phyloP scores from a whole-genome alignment of 495 filamentous ascomycete genomes.

The Penicillium egyptiacum region DNA sequence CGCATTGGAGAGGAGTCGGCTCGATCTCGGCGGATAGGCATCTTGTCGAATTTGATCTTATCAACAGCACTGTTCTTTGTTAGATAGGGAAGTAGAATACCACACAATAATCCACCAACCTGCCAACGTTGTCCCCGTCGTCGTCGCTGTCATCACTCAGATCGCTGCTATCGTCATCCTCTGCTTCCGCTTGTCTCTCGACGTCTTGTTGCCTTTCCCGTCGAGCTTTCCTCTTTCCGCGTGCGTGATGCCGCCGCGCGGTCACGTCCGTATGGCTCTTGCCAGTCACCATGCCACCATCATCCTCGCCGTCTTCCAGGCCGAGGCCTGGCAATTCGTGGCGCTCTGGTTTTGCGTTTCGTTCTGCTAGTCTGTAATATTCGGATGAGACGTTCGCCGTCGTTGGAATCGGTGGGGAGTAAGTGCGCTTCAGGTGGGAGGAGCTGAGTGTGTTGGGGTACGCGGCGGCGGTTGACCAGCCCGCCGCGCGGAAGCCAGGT shows the following conservation, averaged over 20 bases:
- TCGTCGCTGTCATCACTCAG: conserved; percentile 96
- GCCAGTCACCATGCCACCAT: conserved; percentile 78
- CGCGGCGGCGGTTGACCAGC: conserved; percentile 74
- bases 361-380: conserved; percentile 61
- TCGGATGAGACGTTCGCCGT: conserved; percentile 69
- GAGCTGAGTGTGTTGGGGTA: conserved; percentile 36
- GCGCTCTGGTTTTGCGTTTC: conserved; percentile 35
- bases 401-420: conserved; percentile 95
- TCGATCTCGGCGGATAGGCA: conserved; percentile 77
- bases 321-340: conserved; percentile 39
- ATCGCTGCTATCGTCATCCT: conserved; percentile 97
- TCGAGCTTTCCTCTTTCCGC: conserved; percentile 47
- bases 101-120: conserved; percentile 28
- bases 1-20: conserved; percentile 86
- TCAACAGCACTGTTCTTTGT: conserved; percentile 56
- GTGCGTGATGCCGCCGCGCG: conserved; percentile 59
- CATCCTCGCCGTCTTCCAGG: conserved; percentile 69
- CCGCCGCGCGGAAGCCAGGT: conserved; percentile 91
- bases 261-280: conserved; percentile 72
- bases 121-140: conserved; percentile 60
- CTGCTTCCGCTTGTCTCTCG: conserved; percentile 70
- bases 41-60: conserved; percentile 92
- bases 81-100: conserved; percentile 16
- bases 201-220: conserved; percentile 46
- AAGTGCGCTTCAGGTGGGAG: conserved; percentile 81